Evolutionary conservation across 345 rosid genomes (phyloP).

Genomic region (Lumnitzera racemosa): DNA sequence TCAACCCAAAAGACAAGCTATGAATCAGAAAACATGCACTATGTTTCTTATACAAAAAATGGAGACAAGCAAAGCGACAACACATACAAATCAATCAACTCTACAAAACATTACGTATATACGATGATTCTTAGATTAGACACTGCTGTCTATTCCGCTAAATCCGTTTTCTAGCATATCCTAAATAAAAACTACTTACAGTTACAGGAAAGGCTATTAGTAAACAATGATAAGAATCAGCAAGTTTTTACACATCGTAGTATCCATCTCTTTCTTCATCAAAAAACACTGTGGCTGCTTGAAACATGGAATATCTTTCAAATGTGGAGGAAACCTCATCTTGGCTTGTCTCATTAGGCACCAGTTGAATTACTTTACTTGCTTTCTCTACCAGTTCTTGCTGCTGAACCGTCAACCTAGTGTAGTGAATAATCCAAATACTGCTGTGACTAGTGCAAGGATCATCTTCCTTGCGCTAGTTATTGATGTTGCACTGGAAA

Average conservation of each 20-base stretch:
- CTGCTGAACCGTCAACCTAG: not conserved
- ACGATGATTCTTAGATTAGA: too few species aligned
- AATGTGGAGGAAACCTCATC: not conserved
- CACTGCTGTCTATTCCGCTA: too few species aligned
- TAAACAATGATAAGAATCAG: slow-evolving; percentile 1
- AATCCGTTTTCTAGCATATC: too few species aligned
- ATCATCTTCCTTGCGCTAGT: slow-evolving; percentile 19
- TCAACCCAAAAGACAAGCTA: too few species aligned
- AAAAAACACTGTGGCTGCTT: slow-evolving; percentile 6
- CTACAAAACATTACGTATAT: too few species aligned
- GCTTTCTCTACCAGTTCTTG: not conserved
- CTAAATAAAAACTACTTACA: too few species aligned
- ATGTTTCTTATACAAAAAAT: too few species aligned
- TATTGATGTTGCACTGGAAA: slow-evolving; percentile 38
- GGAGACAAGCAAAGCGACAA: too few species aligned
- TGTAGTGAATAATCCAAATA: slow-evolving; percentile 26
- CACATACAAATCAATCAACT: too few species aligned
- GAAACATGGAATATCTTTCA: slow-evolving; percentile 1
- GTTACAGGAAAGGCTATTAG: not conserved
- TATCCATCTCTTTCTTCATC: slow-evolving; percentile 1
- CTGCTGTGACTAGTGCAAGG: slow-evolving; percentile 21
- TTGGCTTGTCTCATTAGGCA: not conserved
- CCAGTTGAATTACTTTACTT: not conserved
- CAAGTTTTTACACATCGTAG: too few species aligned
- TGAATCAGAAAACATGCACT: too few species aligned